Base-by-base conservation (phyloP, 2,329 filamentous ascomycete species). In the Knufia petricola region DNA sequence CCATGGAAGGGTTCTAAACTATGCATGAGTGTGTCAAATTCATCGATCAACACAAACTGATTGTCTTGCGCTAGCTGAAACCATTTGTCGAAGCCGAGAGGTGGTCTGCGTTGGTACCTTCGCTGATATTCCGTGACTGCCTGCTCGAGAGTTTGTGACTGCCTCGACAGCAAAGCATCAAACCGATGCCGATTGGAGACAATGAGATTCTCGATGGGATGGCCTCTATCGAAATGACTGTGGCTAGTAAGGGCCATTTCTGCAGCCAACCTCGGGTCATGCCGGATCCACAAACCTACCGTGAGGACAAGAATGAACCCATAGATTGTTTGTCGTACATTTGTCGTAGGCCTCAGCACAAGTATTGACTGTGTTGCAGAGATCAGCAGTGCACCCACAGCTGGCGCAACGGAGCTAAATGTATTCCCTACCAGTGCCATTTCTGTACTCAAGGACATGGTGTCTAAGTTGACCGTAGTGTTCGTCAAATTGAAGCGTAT, bases 71-170 rank as follows among this genome's bases (percentile, higher is more conserved):
- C 50, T 6, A 52, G 79, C 24, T 69, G 58, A 56, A 76, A 79
- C 78, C 77, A 81, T 52, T 70, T 65, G 52, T 79, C 73, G 52
- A 81, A 81, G 13, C 71, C 70, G 9, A 77, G 76, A 21, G 77
- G 77, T 2, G 77, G 77, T 51, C 71, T 64, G 48, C 72, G 69
- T 2, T 64, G 59, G 55, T 80, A 78, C 50, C 76, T 68, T 40
- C 63, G 61, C 34, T 64, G 67, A 58, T 81, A 81, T 31, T 73
- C 66, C n/a, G 60, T 52, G 7, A 75, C 69, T 23, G 75, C 75
- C 50, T 73, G 66, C 26, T 64, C 58, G 1, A 80, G 59, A 10
- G 63, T 72, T 9, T n/a, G 6, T 9, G 50, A 50, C 26, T 50
- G 42, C 20, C 23, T 41, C 15, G 32, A 13, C 6, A 36, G 32